Percentiles rank a stretch among this genome's conserved stretches.
Evolutionary conservation across 2,329 filamentous ascomycete genomes (phyloP).

Genomic region (Diaporthe ampelina): DNA sequence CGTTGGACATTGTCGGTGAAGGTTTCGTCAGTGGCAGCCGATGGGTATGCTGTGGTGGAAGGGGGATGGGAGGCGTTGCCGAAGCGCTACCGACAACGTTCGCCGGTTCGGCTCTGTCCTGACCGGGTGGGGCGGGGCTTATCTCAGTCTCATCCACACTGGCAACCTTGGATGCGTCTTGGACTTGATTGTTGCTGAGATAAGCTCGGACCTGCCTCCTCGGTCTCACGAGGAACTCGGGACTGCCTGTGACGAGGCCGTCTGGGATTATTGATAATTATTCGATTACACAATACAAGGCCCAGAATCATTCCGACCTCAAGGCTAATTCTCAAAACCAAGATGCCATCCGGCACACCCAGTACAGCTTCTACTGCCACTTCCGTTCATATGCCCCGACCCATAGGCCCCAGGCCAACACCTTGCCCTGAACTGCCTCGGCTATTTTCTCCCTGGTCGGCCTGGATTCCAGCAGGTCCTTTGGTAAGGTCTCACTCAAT

Average conservation of each 20-base stretch:
- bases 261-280: neutral
- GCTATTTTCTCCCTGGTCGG: slow-evolving; percentile 59
- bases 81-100: slow-evolving; percentile 19
- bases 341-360: neutral
- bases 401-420: slow-evolving; percentile 65
- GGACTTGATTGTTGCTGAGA: neutral
- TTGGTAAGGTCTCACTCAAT: slow-evolving; percentile 58
- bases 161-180: neutral
- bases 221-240: neutral
- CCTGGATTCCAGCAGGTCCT: slow-evolving; percentile 51
- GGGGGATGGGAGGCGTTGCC: slow-evolving; percentile 24
- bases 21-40: neutral
- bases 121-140: slow-evolving; percentile 15
- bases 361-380: slow-evolving; percentile 45
- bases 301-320: too few species aligned
- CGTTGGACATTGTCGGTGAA: slow-evolving; percentile 31
- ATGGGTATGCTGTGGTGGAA: neutral
- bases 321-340: too few species aligned
- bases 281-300: too few species aligned
- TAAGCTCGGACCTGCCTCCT: neutral
- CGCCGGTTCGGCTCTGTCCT: slow-evolving; percentile 24
- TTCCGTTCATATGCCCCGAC: slow-evolving; percentile 59
- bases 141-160: slow-evolving; percentile 8
- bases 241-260: neutral
- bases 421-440: slow-evolving; percentile 60